These are phyloP conservation scores for Aplosporella prunicola DNA, from an alignment of 2,329 filamentous ascomycete species.

Conservation along the genomic window DNA sequence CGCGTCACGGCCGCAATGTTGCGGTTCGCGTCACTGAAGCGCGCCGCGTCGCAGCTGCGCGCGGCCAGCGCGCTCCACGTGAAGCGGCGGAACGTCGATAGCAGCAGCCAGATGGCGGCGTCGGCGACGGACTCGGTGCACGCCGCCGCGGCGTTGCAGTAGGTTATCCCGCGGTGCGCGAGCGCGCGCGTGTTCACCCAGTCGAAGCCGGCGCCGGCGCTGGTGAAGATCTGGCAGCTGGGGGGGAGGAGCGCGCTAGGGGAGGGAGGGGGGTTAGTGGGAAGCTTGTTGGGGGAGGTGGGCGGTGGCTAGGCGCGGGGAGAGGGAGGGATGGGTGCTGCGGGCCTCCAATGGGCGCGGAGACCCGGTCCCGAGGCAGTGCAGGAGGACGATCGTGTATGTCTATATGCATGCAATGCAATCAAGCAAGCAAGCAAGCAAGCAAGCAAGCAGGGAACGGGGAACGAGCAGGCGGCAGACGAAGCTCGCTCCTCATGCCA, in stretches of 20 bases:
- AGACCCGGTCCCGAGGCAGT: too few relatives aligned
- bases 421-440: too few relatives aligned
- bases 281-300: too few relatives aligned
- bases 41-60: conserved; percentile 13
- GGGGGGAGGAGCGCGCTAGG: conserved; percentile 40
- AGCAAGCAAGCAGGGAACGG: too few relatives aligned
- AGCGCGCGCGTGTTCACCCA: conserved; percentile 49
- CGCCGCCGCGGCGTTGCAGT: conserved; percentile 32
- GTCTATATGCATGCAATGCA: too few relatives aligned
- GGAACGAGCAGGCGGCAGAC: too few relatives aligned
- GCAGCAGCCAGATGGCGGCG: conserved; percentile 49
- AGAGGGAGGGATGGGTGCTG: too few relatives aligned
- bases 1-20: conserved; percentile 13
- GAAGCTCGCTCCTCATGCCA: too few relatives aligned
- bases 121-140: conserved; percentile 62
- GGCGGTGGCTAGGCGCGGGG: too few relatives aligned
- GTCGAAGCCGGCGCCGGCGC: conserved; percentile 54
- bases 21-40: conserved; percentile 12
- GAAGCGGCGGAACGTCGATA: conserved; percentile 47
- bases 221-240: conserved; percentile 48
- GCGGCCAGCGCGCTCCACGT: conserved; percentile 14
- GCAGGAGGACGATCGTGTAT: too few relatives aligned
- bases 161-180: conserved; percentile 45
- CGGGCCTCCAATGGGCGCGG: too few relatives aligned
- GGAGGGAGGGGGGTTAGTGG: too few relatives aligned